Conservation (phyloP, 2,329 filamentous ascomycete species). For the Cercospora sp. region DNA sequence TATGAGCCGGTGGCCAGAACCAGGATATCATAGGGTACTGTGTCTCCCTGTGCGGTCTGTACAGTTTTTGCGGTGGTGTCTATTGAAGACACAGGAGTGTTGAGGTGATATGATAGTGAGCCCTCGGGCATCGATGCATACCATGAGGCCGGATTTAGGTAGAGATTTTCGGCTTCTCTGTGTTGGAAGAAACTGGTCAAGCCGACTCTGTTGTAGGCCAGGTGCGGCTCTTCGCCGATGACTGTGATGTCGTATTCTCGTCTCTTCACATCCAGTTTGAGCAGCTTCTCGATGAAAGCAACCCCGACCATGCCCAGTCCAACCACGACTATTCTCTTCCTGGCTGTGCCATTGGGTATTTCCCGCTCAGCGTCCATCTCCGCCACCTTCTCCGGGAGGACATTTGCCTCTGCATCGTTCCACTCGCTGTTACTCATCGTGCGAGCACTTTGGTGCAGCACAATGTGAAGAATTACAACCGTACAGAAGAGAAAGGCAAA, state of each 20-base stretch:
- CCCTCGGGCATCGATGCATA: constrained; percentile 67
- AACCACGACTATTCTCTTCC: constrained; percentile 76
- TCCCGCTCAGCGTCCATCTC: constrained; percentile 38
- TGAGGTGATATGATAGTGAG: constrained; percentile 72
- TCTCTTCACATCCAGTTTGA: constrained; percentile 76
- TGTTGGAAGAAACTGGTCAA: constrained; percentile 88
- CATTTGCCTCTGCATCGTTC: constrained; percentile 50
- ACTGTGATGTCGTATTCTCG: constrained; percentile 79
- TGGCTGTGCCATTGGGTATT: constrained; percentile 40
- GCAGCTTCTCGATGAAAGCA: constrained; percentile 71
- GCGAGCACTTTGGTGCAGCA: constrained; percentile 5
- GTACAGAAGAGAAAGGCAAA: background rate
- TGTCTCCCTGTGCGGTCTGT: constrained; percentile 67
- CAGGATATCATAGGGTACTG: constrained; percentile 74
- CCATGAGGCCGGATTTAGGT: constrained; percentile 82
- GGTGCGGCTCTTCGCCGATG: constrained; percentile 81
- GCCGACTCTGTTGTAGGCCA: constrained; percentile 89
- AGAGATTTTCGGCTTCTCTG: constrained; percentile 80
- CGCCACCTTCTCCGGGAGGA: constrained; percentile 47
- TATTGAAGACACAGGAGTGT: constrained; percentile 70
- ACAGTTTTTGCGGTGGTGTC: constrained; percentile 65
- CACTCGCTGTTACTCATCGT: constrained; percentile 48
- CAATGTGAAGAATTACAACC: background rate
- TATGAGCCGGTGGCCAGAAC: constrained; percentile 86
- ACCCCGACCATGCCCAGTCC: constrained; percentile 80